Evolutionary conservation across 1,284 basidiomycete genomes (phyloP).

Genomic region (Ustilago esculenta): DNA sequence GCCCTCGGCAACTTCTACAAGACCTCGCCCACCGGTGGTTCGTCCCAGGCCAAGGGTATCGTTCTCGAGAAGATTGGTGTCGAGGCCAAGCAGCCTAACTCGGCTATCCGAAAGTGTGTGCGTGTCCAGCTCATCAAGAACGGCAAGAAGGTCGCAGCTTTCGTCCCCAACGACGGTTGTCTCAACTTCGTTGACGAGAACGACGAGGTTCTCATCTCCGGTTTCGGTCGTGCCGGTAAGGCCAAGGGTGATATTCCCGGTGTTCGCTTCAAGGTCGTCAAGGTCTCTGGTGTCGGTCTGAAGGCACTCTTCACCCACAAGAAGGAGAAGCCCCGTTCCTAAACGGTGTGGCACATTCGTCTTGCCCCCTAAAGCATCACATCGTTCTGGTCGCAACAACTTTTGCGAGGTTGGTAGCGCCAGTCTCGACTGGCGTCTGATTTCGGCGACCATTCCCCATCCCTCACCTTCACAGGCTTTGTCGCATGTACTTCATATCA

Average conservation of each 20-base stretch:
- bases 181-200: conserved; percentile 91
- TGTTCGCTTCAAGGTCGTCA: conserved; percentile 99
- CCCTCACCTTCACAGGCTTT: conserved; percentile 3
- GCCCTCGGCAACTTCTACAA: conserved; percentile 99
- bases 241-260: conserved; percentile 90
- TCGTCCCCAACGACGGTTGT: conserved; percentile 87
- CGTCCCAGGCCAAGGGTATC: conserved; percentile 99
- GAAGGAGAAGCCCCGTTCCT: conserved; percentile 66
- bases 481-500: conserved; percentile 30
- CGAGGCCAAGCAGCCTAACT: conserved; percentile 97
- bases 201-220: conserved; percentile 99
- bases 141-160: conserved; percentile 82
- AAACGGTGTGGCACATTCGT: conserved; percentile 20
- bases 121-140: conserved; percentile 99
- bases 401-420: neutral
- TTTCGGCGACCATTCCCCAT: neutral
- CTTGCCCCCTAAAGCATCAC: neutral
- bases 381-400: neutral
- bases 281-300: conserved; percentile 98
- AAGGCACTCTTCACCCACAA: conserved; percentile 60
- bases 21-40: conserved; percentile 98
- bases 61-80: conserved; percentile 96
- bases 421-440: neutral
- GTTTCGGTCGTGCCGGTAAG: conserved; percentile 99
- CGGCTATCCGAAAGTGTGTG: conserved; percentile 99